These are phyloP conservation scores for Paramyrothecium roridum DNA, from an alignment of 2,329 filamentous ascomycete genomes.

Conservation along the genomic window DNA sequence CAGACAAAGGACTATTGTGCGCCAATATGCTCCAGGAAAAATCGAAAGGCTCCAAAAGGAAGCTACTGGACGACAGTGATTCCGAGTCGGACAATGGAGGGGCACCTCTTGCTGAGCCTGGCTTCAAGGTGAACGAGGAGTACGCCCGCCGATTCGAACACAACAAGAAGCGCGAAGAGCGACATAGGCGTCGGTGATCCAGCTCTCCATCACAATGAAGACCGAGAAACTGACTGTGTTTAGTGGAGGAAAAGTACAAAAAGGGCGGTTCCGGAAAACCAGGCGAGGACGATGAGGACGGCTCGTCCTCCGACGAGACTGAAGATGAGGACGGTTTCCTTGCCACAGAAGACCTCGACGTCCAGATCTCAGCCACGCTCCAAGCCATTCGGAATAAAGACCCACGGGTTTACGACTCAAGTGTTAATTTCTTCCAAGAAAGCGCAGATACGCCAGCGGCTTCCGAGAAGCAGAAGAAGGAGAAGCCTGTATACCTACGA, in stretches of 20 bases:
- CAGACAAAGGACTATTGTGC: background rate
- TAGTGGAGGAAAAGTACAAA: slow-evolving; percentile 85
- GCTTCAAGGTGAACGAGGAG: slow-evolving; percentile 84
- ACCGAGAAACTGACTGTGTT: slow-evolving; percentile 2
- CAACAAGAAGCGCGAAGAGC: slow-evolving; percentile 95
- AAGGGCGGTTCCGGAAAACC: slow-evolving; percentile 38
- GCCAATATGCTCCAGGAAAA: slow-evolving; percentile 2
- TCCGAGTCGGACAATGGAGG: slow-evolving; percentile 44
- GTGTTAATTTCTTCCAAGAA: slow-evolving; percentile 72
- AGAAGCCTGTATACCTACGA: slow-evolving; percentile 80
- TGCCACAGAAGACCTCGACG: slow-evolving; percentile 79
- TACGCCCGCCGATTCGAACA: slow-evolving; percentile 89
- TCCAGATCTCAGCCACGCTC: slow-evolving; percentile 82
- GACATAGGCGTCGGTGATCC: slow-evolving; percentile 57
- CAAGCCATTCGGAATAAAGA: slow-evolving; percentile 88
- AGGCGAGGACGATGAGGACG: slow-evolving; percentile 51
- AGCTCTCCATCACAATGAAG: background rate
- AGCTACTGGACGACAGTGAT: slow-evolving; percentile 54
- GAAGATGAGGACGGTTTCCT: slow-evolving; percentile 91
- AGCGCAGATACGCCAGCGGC: slow-evolving; percentile 46
- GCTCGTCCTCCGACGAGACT: slow-evolving; percentile 72
- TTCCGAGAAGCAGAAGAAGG: slow-evolving; percentile 52
- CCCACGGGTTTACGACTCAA: slow-evolving; percentile 81
- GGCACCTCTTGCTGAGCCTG: slow-evolving; percentile 33
- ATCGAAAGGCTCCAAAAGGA: slow-evolving; percentile 38